Evolutionary conservation across 495 filamentous ascomycete genomes (phyloP), one percentile per base, ranked within the genome.

Genomic region (Aspergillus biplanus): DNA sequence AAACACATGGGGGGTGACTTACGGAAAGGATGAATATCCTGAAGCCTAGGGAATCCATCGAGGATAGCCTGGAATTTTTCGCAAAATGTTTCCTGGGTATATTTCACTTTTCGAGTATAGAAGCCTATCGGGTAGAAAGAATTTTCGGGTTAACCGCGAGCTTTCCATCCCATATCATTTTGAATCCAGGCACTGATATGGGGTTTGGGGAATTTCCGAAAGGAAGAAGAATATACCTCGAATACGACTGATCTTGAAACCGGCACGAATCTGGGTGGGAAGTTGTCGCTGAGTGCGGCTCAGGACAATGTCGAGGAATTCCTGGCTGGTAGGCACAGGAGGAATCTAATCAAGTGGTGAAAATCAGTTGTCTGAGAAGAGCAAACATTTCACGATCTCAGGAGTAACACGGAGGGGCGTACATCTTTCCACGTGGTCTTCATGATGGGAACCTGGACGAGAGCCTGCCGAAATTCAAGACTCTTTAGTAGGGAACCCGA

Each of bases 91-190:
- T 97, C 93, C 71, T 94, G 88, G n/a, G 95, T 98, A 75, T 90
- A 98, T 76, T 98, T 99, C 84, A 98, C 95, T 79, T 99, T 98
- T 73, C 95, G 86, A 62, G 93, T 97, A 73, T 97, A 97, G 82
- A 97, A 97, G 59, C 88, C 92, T 89, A 66, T 58, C 55, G 39
- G 59, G 67, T 61, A 73, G 63, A 61, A 64, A 65, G 71, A 39
- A 64, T 46, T 62, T 67, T 73, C 55, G 62, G 34, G 68, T 76
- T 63, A 76, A 72, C 59, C 39, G 39, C 37, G 27, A 32, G 27
- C 12, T 18, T 16, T 13, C 18, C 16, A n/a, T 44, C 44, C n/a
- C 27, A 6, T 15, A 27, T 7, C 52, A 54, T 54, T 12, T n/a
- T 13, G 11, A 33, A 53, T 4, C 27, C 52, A 13, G 13, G 7